Conservation (phyloP, 768 basidiomycete genomes). For the Suillus brevipes region DNA sequence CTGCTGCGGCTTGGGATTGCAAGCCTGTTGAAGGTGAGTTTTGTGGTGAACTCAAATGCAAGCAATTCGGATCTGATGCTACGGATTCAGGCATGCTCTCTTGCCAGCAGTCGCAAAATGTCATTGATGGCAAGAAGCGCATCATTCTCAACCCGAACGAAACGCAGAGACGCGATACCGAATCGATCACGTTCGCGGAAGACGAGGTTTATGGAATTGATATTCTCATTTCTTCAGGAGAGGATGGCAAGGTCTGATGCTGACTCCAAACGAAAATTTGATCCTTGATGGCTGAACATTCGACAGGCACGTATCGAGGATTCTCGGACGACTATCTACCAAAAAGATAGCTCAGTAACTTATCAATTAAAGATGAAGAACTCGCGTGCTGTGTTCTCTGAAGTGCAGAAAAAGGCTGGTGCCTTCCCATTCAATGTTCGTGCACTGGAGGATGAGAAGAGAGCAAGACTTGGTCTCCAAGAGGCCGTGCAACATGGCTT, state of each 20-base stretch:
- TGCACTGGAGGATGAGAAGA: conserved; percentile 91
- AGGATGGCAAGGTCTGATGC: conserved; percentile 80
- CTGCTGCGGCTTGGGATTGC: conserved; percentile 74
- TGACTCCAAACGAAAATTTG: neutral
- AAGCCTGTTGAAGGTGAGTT: conserved; percentile 89
- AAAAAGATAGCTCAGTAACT: conserved; percentile 79
- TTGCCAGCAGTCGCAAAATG: conserved; percentile 91
- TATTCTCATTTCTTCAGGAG: conserved; percentile 81
- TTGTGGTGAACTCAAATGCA: neutral
- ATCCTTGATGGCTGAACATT: neutral
- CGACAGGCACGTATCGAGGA: conserved; percentile 84
- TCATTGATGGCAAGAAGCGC: conserved; percentile 95
- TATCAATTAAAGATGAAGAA: conserved; percentile 99
- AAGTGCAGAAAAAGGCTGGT: conserved; percentile 97
- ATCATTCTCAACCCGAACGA: conserved; percentile 90
- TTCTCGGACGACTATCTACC: conserved; percentile 90
- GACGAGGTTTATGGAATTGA: conserved; percentile 96
- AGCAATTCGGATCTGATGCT: neutral
- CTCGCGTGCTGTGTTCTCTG: conserved; percentile 93
- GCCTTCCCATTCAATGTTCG: conserved; percentile 98
- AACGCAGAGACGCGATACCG: conserved; percentile 81
- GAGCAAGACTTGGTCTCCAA: conserved; percentile 90
- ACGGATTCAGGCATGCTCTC: conserved; percentile 78
- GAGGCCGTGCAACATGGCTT: conserved; percentile 95
- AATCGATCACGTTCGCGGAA: conserved; percentile 84